These are phyloP conservation scores for Ophiocytium majus DNA, from an alignment of 352 stramenopile species.

Conservation along the genomic window DNA sequence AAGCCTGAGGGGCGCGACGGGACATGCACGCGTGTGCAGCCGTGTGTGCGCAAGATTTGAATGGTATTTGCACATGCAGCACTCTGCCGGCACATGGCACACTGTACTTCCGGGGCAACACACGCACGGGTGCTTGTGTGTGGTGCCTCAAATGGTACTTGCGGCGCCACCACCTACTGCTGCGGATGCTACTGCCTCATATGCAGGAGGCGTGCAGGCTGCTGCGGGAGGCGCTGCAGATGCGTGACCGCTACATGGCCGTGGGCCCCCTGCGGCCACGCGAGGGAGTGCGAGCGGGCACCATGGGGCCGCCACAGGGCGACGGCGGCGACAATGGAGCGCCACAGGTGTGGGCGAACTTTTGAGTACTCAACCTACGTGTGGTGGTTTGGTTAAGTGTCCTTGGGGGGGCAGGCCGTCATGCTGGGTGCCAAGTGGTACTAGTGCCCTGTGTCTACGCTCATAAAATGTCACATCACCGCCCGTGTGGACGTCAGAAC, in stretches of 20 bases:
- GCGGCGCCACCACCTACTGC: too few species aligned
- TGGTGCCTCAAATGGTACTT: too few species aligned
- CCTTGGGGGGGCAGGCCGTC: neutral
- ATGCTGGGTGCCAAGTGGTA: neutral
- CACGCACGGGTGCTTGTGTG: too few species aligned
- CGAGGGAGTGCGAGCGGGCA: constrained; percentile 25
- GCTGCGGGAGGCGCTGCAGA: constrained; percentile 28
- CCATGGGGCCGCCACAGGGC: neutral
- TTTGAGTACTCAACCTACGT: neutral
- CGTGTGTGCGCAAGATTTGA: too few species aligned
- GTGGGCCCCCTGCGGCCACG: constrained; percentile 37
- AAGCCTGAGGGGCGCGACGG: too few species aligned
- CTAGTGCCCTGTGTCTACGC: neutral
- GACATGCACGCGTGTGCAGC: too few species aligned
- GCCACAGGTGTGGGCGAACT: neutral
- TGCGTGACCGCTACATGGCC: constrained; percentile 50
- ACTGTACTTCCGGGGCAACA: too few species aligned
- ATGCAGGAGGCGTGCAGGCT: constrained; percentile 18
- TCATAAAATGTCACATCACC: constrained; percentile 18
- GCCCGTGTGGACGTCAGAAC: too few species aligned
- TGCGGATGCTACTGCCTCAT: too few species aligned
- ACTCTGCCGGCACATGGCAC: too few species aligned
- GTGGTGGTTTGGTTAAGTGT: neutral
- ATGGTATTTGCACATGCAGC: too few species aligned
- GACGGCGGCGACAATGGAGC: neutral